phyloP scores from a whole-genome alignment of 257 asterid genomes.

The Petrea volubilis region DNA sequence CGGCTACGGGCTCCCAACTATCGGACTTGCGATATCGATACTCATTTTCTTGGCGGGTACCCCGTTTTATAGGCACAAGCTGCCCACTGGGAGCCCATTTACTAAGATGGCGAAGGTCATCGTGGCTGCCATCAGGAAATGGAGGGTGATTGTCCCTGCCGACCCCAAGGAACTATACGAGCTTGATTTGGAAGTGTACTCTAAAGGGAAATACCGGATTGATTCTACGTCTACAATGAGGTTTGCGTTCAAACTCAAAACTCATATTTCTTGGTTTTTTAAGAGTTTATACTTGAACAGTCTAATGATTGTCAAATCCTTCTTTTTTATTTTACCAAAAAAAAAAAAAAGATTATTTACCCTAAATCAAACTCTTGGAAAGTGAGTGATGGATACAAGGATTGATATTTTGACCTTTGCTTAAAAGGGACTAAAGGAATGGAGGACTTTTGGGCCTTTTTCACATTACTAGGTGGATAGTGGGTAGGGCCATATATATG shows the following conservation, averaged over 20 bases:
- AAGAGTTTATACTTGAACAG: too few relatives aligned
- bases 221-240: constrained; percentile 70
- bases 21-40: constrained; percentile 65
- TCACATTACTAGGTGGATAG: not conserved
- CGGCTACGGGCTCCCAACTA: constrained; percentile 82
- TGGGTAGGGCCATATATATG: not conserved
- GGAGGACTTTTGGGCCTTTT: not conserved
- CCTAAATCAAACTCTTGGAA: not conserved
- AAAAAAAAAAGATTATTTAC: too few relatives aligned
- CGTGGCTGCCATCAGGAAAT: constrained; percentile 62
- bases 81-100: constrained; percentile 87
- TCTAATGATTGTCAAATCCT: too few relatives aligned
- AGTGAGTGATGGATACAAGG: not conserved
- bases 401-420: not conserved
- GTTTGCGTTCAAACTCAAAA: constrained; percentile 35
- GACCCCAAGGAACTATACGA: constrained; percentile 68
- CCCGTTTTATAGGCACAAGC: constrained; percentile 68
- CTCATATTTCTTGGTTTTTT: too few relatives aligned
- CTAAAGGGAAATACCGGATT: constrained; percentile 55
- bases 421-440: not conserved
- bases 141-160: constrained; percentile 49
- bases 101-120: constrained; percentile 75
- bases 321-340: too few relatives aligned
- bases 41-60: constrained; percentile 66
- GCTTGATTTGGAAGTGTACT: constrained; percentile 52